Evolutionary conservation across 768 basidiomycete species (phyloP).

Genomic region (Russula dissimulans): DNA sequence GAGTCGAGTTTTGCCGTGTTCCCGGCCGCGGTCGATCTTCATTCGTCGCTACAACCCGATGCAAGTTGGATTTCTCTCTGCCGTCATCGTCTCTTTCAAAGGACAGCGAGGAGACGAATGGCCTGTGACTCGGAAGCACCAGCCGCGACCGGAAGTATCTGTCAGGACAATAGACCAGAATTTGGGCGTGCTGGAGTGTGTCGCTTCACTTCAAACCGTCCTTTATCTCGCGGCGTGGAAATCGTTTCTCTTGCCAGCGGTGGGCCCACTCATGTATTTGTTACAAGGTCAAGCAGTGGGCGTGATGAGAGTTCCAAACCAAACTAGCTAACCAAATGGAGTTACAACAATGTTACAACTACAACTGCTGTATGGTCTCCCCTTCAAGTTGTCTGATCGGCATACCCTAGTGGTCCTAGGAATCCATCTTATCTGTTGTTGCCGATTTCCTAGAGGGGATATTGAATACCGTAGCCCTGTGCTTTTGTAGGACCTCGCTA

Average conservation of each 20-base stretch:
- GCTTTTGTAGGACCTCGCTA: neutral
- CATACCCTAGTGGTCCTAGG: too few relatives aligned
- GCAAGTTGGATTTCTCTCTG: constrained; percentile 44
- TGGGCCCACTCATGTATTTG: constrained; percentile 59
- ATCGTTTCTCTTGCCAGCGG: constrained; percentile 37
- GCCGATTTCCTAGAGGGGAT: too few relatives aligned
- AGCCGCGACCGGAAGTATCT: constrained; percentile 67
- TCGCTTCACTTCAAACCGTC: constrained; percentile 33
- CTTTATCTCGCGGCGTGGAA: constrained; percentile 35
- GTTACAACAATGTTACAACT: constrained; percentile 18
- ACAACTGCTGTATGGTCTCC: too few relatives aligned
- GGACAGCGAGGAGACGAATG: constrained; percentile 35
- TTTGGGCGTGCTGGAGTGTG: constrained; percentile 47
- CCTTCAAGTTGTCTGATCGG: too few relatives aligned
- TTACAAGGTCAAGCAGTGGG: too few relatives aligned
- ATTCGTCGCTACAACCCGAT: neutral
- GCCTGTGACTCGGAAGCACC: constrained; percentile 51
- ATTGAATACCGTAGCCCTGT: too few relatives aligned
- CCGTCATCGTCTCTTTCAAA: constrained; percentile 42
- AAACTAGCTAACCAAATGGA: too few relatives aligned
- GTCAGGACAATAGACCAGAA: constrained; percentile 48
- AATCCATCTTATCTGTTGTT: too few relatives aligned
- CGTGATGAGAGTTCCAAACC: too few relatives aligned
- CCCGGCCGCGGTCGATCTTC: too few relatives aligned
- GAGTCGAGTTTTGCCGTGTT: neutral